Percentiles rank a stretch among this genome's conserved stretches.
Conservation (phyloP, 768 basidiomycete genomes). For the Rhodotorula paludigena region DNA sequence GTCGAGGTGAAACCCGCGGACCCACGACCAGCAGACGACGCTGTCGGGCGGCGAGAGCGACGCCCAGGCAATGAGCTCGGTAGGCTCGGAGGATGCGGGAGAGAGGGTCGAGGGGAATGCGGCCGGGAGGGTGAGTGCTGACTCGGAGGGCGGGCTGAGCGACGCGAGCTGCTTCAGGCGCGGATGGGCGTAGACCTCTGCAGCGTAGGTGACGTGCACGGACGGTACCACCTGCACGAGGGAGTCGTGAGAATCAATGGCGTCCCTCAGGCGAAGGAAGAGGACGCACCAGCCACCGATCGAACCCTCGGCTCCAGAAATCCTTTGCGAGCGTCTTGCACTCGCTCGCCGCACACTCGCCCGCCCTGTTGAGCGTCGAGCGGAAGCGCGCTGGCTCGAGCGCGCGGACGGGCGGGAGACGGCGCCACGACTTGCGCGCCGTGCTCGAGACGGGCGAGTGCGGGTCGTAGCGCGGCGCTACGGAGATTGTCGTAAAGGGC, state of each 20-base stretch:
- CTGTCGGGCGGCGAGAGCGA: background rate
- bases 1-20: constrained; percentile 18
- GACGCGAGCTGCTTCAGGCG: constrained; percentile 13
- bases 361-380: background rate
- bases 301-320: constrained; percentile 30
- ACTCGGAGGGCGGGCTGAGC: background rate
- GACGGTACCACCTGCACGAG: constrained; percentile 25
- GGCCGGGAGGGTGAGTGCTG: background rate
- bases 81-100: background rate
- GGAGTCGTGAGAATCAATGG: background rate
- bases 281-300: constrained; percentile 31
- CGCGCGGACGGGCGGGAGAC: background rate
- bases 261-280: background rate
- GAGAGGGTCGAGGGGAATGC: background rate
- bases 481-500: constrained; percentile 27
- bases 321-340: constrained; percentile 36
- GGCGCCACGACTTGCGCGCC: background rate
- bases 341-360: constrained; percentile 29
- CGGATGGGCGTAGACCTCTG: constrained; percentile 18
- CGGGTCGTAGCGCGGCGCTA: constrained; percentile 1
- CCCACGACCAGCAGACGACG: constrained; percentile 21
- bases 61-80: constrained; percentile 20
- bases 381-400: background rate
- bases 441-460: background rate
- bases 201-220: constrained; percentile 28